Percentiles rank a stretch among this genome's conserved stretches.
These are phyloP conservation scores for Candida tibetensis DNA, from an alignment of 805 yeast genomes.

Conservation along the genomic window DNA sequence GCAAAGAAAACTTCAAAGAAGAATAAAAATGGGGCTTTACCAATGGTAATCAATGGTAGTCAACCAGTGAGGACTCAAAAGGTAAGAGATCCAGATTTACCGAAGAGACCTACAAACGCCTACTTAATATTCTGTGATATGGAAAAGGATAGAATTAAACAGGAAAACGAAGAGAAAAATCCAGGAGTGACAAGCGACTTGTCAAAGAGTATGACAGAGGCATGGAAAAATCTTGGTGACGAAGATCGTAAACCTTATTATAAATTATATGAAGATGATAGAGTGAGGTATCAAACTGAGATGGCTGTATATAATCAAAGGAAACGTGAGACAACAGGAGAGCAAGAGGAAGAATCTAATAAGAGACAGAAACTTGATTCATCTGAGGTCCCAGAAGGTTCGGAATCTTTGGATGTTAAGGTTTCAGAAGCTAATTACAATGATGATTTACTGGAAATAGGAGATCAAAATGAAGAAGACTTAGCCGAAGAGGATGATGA, in stretches of 20 bases:
- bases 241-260: constrained; percentile 71
- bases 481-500: constrained; percentile 3
- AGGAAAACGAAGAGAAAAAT: constrained; percentile 50
- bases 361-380: constrained; percentile 9
- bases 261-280: constrained; percentile 74
- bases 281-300: constrained; percentile 69
- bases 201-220: constrained; percentile 76
- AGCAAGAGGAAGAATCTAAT: constrained; percentile 2
- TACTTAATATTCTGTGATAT: constrained; percentile 82
- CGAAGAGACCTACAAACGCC: constrained; percentile 89
- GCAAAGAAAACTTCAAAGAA: constrained; percentile 19
- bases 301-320: constrained; percentile 52
- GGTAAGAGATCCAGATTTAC: constrained; percentile 77
- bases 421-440: background rate
- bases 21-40: constrained; percentile 12
- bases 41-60: constrained; percentile 4
- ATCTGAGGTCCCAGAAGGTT: constrained; percentile 3
- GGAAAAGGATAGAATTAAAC: constrained; percentile 71
- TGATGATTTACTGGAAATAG: background rate
- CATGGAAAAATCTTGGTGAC: constrained; percentile 74
- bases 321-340: constrained; percentile 15
- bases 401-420: background rate
- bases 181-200: constrained; percentile 58
- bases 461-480: constrained; percentile 9
- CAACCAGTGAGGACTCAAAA: constrained; percentile 31